Conservation (phyloP, 2,329 filamentous ascomycete genomes). For the Emmonsia crescens region DNA sequence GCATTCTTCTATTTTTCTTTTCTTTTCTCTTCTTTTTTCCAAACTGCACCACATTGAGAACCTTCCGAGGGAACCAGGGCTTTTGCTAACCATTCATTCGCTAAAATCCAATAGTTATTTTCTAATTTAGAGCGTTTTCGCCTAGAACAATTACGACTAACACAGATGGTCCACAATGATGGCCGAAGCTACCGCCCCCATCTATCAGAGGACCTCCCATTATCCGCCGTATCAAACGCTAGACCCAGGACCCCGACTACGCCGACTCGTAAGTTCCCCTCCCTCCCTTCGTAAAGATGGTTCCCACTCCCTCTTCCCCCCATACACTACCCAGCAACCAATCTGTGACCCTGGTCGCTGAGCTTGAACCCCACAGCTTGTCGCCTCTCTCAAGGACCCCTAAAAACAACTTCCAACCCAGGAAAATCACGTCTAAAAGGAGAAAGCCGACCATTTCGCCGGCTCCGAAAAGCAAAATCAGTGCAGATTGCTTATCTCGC, state of each 20-base stretch:
- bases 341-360: neutral
- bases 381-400: neutral
- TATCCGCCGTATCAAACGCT: neutral
- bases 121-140: slow-evolving; percentile 31
- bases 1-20: neutral
- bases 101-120: slow-evolving; percentile 24
- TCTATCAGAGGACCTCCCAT: neutral
- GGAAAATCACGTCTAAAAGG: neutral
- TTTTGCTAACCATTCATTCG: slow-evolving; percentile 12
- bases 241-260: neutral
- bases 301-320: neutral
- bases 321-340: neutral
- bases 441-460: slow-evolving; percentile 8
- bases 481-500: slow-evolving; percentile 28
- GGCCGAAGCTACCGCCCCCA: slow-evolving; percentile 14
- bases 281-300: neutral
- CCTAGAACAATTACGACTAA: slow-evolving; percentile 23
- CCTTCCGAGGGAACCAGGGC: neutral
- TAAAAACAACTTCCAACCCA: neutral
- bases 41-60: neutral
- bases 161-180: slow-evolving; percentile 19
- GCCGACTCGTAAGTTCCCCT: slow-evolving; percentile 1
- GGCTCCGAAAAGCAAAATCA: slow-evolving; percentile 27
- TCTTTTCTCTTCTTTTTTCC: neutral
- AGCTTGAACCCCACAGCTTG: neutral